Evolutionary conservation across 1,139 yeast genomes (phyloP), one percentile per base, ranked within the genome.

Genomic region (Zygotorulaspora mrakii): DNA sequence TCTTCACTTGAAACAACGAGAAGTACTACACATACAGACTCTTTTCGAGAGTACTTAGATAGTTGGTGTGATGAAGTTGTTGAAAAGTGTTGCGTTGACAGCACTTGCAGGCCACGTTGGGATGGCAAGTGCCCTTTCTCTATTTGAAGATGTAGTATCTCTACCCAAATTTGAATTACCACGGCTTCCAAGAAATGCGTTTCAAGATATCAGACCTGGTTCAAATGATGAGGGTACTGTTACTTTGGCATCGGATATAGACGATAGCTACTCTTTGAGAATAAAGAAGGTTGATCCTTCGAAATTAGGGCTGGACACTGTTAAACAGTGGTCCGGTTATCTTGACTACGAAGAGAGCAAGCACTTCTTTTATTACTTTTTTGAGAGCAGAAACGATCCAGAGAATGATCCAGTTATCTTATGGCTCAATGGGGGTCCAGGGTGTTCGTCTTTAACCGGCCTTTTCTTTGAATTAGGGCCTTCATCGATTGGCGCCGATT

Each of bases 341-440:
- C 68, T 79, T 54, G 85, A 80, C 54, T 74, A 76, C 33, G 65
- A 69, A 36, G 82, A 75, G 47, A 35, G 40, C 33, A 79, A 85
- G 65, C 95, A 85, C 64, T 80, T 82, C 58, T 85, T 85, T 64
- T 85, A 80, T 63, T 85, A 85, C 82, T 77, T 79, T 54, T 81
- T 79, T 48, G 86, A 80, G 59, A 75, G 82, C 37, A 71, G 87
- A 64, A 78, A 78, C 55, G 82, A 80, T 61, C 84, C 83, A 18
- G 63, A 56, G 37, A 75, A 66, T 42, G 84, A 78, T 55, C 86
- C 86, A 0, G 73, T 80, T 16, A 69, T 81, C 40, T 66, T 81
- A 43, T 80, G 87, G 87, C 67, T 81, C 54, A 81, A 81, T 52
- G 87, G 87, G 41, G 87, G 87, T 3, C 87, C 88, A 11, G 87